Conservation (phyloP, 805 yeast species). For the Metschnikowia amazonensis region DNA sequence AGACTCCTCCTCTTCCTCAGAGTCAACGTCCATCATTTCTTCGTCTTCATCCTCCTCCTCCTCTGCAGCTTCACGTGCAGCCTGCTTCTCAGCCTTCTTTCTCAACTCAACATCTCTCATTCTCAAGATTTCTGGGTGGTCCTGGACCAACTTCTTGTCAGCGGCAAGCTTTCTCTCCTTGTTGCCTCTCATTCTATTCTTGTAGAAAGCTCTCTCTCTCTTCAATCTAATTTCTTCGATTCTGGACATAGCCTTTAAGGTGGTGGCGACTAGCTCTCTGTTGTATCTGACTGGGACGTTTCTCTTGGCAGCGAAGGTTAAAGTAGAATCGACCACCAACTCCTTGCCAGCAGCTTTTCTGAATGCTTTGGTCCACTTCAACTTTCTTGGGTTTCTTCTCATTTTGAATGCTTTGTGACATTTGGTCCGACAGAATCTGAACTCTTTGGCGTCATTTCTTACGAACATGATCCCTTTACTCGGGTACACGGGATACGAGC, state of each 20-base stretch:
- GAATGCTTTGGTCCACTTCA: constrained; percentile 98
- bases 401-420: constrained; percentile 97
- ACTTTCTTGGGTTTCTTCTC: constrained; percentile 97
- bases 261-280: constrained; percentile 91
- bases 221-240: constrained; percentile 93
- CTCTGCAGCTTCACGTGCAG: constrained; percentile 34
- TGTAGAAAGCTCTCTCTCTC: constrained; percentile 97
- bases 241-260: constrained; percentile 92
- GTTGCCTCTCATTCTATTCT: constrained; percentile 98
- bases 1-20: constrained; percentile 37
- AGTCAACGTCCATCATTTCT: constrained; percentile 40
- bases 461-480: constrained; percentile 95
- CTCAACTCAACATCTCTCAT: constrained; percentile 92
- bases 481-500: constrained; percentile 89
- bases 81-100: constrained; percentile 66
- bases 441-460: constrained; percentile 96
- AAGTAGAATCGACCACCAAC: constrained; percentile 93
- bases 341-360: constrained; percentile 99
- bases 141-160: constrained; percentile 85
- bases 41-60: constrained; percentile 38
- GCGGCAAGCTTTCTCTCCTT: constrained; percentile 78
- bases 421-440: constrained; percentile 94
- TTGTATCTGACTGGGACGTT: constrained; percentile 97
- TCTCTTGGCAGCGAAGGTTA: constrained; percentile 95
- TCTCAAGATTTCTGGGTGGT: constrained; percentile 82